Percentiles rank a stretch among this genome's conserved stretches.
These are phyloP conservation scores for Ophiostoma montium DNA, from an alignment of 2,329 filamentous ascomycete species.

Conservation along the genomic window DNA sequence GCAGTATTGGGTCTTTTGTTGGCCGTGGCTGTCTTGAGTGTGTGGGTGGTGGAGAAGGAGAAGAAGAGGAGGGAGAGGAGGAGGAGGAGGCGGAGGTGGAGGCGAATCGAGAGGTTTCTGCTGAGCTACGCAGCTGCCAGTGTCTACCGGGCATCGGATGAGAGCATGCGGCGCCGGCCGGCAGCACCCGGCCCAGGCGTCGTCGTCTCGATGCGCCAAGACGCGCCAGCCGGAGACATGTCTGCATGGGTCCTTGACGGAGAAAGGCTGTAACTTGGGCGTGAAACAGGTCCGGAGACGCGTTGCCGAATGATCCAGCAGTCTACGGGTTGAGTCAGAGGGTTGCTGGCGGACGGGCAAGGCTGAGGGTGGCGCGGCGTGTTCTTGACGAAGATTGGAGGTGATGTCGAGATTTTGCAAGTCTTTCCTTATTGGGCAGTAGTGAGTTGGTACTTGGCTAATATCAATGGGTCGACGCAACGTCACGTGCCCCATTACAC, in stretches of 20 bases:
- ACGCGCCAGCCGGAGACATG: slow-evolving; percentile 20
- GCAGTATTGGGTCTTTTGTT: slow-evolving; percentile 9
- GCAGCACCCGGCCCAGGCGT: neutral
- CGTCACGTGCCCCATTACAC: too few relatives aligned
- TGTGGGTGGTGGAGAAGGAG: neutral
- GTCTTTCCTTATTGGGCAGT: slow-evolving; percentile 5
- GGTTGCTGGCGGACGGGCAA: too few relatives aligned
- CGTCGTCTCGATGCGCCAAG: slow-evolving; percentile 9
- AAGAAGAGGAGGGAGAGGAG: neutral
- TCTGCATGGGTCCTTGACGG: slow-evolving; percentile 18
- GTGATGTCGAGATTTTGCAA: slow-evolving; percentile 1
- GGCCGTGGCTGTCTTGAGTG: neutral
- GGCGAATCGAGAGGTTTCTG: neutral
- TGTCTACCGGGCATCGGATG: neutral
- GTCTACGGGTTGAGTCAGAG: neutral
- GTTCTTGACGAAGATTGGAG: neutral
- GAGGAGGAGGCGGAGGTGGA: neutral
- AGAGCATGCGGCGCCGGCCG: neutral
- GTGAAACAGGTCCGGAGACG: neutral
- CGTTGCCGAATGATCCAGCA: neutral
- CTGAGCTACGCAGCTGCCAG: neutral
- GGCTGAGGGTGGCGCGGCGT: neutral
- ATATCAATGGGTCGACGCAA: too few relatives aligned
- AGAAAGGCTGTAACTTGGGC: neutral
- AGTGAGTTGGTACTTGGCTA: neutral